Evolutionary conservation across 1,139 yeast genomes (phyloP), one percentile per base, ranked within the genome.

Genomic region (Saccharomyces hybrid): DNA sequence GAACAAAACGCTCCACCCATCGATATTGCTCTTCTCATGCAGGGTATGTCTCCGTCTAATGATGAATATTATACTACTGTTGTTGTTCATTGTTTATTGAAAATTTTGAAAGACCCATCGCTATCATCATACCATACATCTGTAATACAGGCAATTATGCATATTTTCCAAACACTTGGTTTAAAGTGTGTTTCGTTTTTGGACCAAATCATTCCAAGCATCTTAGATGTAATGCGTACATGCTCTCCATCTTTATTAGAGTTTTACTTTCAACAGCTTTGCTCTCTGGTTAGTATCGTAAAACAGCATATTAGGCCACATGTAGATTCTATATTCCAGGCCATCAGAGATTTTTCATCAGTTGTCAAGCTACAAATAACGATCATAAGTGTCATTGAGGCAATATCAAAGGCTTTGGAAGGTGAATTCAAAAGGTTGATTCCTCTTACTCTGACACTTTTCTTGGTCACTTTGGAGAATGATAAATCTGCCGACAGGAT

Each of bases 31-130:
- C 75, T 93, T 48, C 75, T 95, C 52, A 90, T 93, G 91, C 88
- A 87, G 66, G 97, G 97, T 1, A 87, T 88, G 81, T 87, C 96
- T 9, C 98, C 98, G 0, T 85, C 95, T 0, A 83, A 86, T 57
- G 98, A 91, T 56, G 98, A 91, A 62, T 95, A 91, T 65, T 91
- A 89, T 64, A 97, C 98, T 2, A 90, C 97, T 0, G 98, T 95
- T 27, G 98, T 95, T 1, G 88, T 93, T 49, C 84, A 84, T 34
- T 88, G 90, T 14, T 74, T 95, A 59, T 81, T 91, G 83, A 86
- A 84, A 57, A 84, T 93, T 26, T 73, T 93, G 52, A 85, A 86
- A 60, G 99, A 95, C 68, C 83, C 88, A 0, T 88, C 97, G 0
- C 75, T 93, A 57, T 84, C 88, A 16, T 77, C 88, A 0, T 96